Conservation (phyloP, 2,329 filamentous ascomycete genomes). For the Colletotrichum sp. region DNA sequence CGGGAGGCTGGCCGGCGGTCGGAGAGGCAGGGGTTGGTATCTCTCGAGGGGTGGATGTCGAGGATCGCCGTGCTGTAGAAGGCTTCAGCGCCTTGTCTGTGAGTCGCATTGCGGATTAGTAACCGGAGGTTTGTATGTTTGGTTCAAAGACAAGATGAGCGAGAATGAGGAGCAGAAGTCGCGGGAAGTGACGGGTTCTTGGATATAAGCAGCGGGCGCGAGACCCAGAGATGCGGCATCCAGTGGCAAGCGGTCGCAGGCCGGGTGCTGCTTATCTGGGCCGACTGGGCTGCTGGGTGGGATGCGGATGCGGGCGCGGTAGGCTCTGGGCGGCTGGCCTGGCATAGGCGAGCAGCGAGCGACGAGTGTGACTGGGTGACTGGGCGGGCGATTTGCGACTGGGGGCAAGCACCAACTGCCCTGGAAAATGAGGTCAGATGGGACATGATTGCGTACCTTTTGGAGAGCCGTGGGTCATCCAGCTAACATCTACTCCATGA, state of each 20-base stretch:
- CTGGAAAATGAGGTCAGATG: slow-evolving; percentile 20
- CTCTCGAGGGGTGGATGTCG: slow-evolving; percentile 8
- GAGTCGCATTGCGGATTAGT: slow-evolving; percentile 15
- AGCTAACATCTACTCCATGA: slow-evolving; percentile 85
- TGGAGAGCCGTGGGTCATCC: slow-evolving; percentile 82
- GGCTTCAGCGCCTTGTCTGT: slow-evolving; percentile 17
- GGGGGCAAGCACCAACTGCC: slow-evolving; percentile 1
- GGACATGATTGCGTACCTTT: slow-evolving; percentile 67
- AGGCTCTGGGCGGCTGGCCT: not conserved
- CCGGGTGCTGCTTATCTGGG: slow-evolving; percentile 16
- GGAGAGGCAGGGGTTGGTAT: not conserved
- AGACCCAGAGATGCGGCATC: not conserved
- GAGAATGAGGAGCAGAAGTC: not conserved
- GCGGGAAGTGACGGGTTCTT: not conserved
- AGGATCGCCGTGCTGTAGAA: slow-evolving; percentile 3
- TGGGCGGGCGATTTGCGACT: not conserved
- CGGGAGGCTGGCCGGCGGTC: not conserved
- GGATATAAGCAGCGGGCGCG: slow-evolving; percentile 3
- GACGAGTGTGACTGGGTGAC: not conserved
- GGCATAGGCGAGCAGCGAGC: not conserved
- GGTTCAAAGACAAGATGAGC: not conserved
- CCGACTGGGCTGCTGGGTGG: not conserved
- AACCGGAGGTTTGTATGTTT: not conserved
- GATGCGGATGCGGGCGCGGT: slow-evolving; percentile 1
- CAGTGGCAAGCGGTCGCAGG: slow-evolving; percentile 8